Percentiles rank a stretch among this genome's conserved stretches.
phyloP scores from a whole-genome alignment of 2,329 filamentous ascomycete genomes.

The Keithomyces neogunnii region DNA sequence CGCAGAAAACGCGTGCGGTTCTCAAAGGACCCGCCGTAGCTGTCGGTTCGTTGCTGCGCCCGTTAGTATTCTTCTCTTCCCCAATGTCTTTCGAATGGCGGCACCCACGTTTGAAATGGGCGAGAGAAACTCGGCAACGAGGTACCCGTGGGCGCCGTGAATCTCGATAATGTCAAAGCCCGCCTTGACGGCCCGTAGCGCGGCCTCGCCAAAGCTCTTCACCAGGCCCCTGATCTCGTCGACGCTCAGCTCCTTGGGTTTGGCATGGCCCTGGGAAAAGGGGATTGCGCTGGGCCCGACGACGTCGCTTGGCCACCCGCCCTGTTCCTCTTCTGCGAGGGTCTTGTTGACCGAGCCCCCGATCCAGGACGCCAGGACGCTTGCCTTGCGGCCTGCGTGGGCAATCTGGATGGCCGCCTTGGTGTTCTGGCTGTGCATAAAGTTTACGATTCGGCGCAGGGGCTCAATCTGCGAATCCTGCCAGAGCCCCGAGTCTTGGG shows the following conservation, averaged over 20 bases:
- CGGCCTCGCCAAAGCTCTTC: constrained; percentile 48
- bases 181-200: constrained; percentile 53
- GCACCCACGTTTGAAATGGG: constrained; percentile 43
- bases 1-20: constrained; percentile 55
- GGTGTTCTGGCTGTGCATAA: constrained; percentile 69
- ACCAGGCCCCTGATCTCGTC: constrained; percentile 61
- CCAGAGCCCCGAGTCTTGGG: constrained; percentile 75
- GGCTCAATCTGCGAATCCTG: constrained; percentile 72
- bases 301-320: constrained; percentile 51
- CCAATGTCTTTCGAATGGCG: background rate
- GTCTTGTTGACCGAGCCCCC: constrained; percentile 33
- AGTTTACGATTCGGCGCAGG: constrained; percentile 63
- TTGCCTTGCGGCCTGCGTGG: constrained; percentile 68
- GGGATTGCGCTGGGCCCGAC: constrained; percentile 43
- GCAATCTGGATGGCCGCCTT: constrained; percentile 72
- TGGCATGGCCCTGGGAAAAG: constrained; percentile 52
- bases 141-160: constrained; percentile 57
- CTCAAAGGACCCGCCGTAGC: constrained; percentile 57
- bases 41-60: constrained; percentile 45
- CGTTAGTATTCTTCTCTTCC: constrained; percentile 5
- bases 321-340: constrained; percentile 42
- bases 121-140: constrained; percentile 57
- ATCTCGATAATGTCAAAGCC: constrained; percentile 72
- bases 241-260: constrained; percentile 59
- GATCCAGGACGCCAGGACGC: constrained; percentile 57